Base-by-base conservation (phyloP, 495 filamentous ascomycete genomes). In the Hyaloscypha finlandica region DNA sequence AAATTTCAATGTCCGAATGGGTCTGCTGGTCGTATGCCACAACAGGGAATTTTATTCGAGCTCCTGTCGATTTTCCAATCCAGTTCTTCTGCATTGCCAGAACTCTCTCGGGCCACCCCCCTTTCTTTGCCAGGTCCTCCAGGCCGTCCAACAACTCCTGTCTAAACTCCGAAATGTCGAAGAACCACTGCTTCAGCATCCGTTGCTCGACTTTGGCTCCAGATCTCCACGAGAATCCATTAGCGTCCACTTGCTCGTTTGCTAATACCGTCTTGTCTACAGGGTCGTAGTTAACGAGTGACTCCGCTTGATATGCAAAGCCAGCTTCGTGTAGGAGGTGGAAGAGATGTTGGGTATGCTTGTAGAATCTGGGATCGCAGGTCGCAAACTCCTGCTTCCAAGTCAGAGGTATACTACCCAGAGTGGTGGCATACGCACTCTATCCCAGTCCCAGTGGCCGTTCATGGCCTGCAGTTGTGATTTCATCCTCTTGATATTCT, bases 251-350 rank as follows among this genome's bases (percentile, higher is more conserved):
- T 76, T 97, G 93, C 72, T 97, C 93, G 74, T 97, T 97, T 1
- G 93, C 93, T 55, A 97, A 77, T 31, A 97, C 93, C 0, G 93
- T 97, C 77, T 89, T 89, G 74, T 97, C 93, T 29, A 97, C 83
- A 6, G 93, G 93, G 69, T 96, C 93, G 77, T 90, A 97, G 77
- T 97, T 97, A 64, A 97, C 93, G 48, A 92, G 71, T 19, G 92
- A 88, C 63, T 93, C 88, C 11, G 82, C 84, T 68, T 91, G 91
- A 72, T 94, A 94, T 42, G 92, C 93, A 14, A 96, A 76, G 0
- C 87, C 89, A 53, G 85, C 81, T 67, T 91, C 81, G 68, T 89
- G 83, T 8, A 96, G 80, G 65, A 88, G 83, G 45, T 95, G 80
- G 73, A 97, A 97, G 68, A 97, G 86, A 60, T 85, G 84, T 73